phyloP scores from a whole-genome alignment of 2,329 filamentous ascomycete genomes.

The Colletotrichum liriopes region DNA sequence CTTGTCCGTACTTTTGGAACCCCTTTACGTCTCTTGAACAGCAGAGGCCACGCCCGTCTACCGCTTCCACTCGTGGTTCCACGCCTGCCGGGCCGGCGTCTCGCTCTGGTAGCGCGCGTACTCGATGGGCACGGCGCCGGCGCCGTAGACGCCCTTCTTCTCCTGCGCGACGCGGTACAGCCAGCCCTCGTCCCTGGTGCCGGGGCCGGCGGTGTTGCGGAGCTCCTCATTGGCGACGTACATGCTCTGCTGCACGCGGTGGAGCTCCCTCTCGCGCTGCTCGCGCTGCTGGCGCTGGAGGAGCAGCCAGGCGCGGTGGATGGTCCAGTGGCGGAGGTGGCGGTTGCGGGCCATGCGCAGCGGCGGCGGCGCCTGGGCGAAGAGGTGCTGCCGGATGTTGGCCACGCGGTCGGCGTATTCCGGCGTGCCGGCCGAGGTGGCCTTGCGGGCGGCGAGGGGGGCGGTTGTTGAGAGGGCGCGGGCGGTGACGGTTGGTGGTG shows the following conservation, averaged over 20 bases:
- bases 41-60: conserved; percentile 45
- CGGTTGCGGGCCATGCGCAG: conserved; percentile 91
- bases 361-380: conserved; percentile 72
- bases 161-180: conserved; percentile 91
- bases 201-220: conserved; percentile 71
- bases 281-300: conserved; percentile 79
- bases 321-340: conserved; percentile 96
- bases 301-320: conserved; percentile 95
- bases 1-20: background rate
- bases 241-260: conserved; percentile 88
- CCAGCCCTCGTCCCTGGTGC: conserved; percentile 74
- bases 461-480: conserved; percentile 50
- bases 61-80: conserved; percentile 94
- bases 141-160: conserved; percentile 87
- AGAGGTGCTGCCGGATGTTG: conserved; percentile 64
- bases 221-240: conserved; percentile 88
- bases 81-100: conserved; percentile 82
- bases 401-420: conserved; percentile 61
- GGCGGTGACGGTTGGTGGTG: conserved; percentile 23
- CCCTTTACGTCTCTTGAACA: no score
- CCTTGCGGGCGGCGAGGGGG: conserved; percentile 41
- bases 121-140: conserved; percentile 87
- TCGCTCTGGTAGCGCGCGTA: conserved; percentile 90
- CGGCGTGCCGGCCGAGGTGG: conserved; percentile 49
- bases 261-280: conserved; percentile 78